These are phyloP conservation scores for Scheffersomyces cryptocercus DNA, from an alignment of 1,139 yeast genomes.

Conservation along the genomic window DNA sequence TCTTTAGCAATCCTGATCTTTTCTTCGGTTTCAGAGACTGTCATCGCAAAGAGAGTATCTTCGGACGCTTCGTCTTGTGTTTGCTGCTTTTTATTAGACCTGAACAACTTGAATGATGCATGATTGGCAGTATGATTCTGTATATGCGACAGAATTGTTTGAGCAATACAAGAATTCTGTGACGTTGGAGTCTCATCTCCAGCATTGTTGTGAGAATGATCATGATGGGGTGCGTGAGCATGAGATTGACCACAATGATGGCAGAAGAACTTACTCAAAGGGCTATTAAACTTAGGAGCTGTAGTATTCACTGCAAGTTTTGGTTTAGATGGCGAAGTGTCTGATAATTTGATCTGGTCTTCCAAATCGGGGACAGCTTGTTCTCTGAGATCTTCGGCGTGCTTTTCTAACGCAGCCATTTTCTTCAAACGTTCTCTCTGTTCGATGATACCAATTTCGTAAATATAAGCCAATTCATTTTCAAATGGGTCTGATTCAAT, in stretches of 20 bases:
- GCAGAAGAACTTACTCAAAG: constrained; percentile 8
- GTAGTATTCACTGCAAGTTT: background rate
- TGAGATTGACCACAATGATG: background rate
- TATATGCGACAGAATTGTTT: too few species aligned
- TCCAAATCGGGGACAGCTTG: constrained; percentile 14
- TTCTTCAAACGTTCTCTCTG: constrained; percentile 36
- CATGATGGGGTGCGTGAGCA: background rate
- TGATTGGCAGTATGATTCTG: constrained; percentile 1
- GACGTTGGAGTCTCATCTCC: background rate
- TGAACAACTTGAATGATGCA: background rate
- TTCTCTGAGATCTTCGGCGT: constrained; percentile 13
- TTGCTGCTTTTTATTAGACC: background rate
- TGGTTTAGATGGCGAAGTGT: constrained; percentile 2
- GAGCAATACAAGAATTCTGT: too few species aligned
- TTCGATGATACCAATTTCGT: constrained; percentile 39
- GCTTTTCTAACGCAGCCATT: constrained; percentile 29
- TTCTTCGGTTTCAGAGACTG: constrained; percentile 26
- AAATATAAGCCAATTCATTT: constrained; percentile 38
- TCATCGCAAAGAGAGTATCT: constrained; percentile 1
- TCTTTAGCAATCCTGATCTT: constrained; percentile 37
- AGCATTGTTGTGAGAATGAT: constrained; percentile 1
- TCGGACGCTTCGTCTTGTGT: background rate
- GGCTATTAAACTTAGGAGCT: constrained; percentile 10
- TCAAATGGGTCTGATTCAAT: constrained; percentile 48
- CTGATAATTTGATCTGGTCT: constrained; percentile 12